Percentiles rank a stretch among this genome's conserved stretches.
Evolutionary conservation across 176 grass and related monocot genomes (phyloP).

Genomic region (Dendrocalamus sinicus): DNA sequence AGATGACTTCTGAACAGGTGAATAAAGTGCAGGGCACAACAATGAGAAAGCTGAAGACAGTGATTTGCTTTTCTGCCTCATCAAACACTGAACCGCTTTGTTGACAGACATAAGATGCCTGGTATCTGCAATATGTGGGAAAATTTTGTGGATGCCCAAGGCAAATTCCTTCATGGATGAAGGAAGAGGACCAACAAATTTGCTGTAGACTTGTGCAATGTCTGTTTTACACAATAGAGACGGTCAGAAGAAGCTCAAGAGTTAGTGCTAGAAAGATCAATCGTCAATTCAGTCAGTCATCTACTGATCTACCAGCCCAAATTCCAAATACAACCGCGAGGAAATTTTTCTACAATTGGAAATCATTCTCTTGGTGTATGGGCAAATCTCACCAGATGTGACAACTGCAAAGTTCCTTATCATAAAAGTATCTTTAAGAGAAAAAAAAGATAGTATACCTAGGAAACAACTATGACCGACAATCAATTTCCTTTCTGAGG

Average conservation of each 20-base stretch:
- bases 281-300: slow-evolving; percentile 1
- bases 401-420: slow-evolving; percentile 18
- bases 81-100: slow-evolving; percentile 58
- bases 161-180: slow-evolving; percentile 74
- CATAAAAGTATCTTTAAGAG: neutral
- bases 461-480: slow-evolving; percentile 94
- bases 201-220: slow-evolving; percentile 78
- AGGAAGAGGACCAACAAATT: slow-evolving; percentile 90
- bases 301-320: neutral
- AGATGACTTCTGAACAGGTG: slow-evolving; percentile 38
- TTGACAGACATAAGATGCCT: slow-evolving; percentile 75
- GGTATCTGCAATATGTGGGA: slow-evolving; percentile 81
- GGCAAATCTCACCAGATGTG: slow-evolving; percentile 1
- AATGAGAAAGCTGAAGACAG: slow-evolving; percentile 85
- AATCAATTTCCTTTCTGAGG: slow-evolving; percentile 80
- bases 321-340: neutral
- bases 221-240: slow-evolving; percentile 66
- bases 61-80: slow-evolving; percentile 87
- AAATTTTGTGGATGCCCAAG: slow-evolving; percentile 66
- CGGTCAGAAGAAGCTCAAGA: slow-evolving; percentile 26
- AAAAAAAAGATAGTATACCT: slow-evolving; percentile 57
- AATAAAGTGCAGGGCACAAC: slow-evolving; percentile 63
- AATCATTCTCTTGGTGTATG: neutral
- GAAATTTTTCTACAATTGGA: slow-evolving; percentile 3
- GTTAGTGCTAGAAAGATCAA: slow-evolving; percentile 33